These are phyloP conservation scores for Clavispora vitiphila DNA, from an alignment of 805 yeast genomes.

Conservation along the genomic window DNA sequence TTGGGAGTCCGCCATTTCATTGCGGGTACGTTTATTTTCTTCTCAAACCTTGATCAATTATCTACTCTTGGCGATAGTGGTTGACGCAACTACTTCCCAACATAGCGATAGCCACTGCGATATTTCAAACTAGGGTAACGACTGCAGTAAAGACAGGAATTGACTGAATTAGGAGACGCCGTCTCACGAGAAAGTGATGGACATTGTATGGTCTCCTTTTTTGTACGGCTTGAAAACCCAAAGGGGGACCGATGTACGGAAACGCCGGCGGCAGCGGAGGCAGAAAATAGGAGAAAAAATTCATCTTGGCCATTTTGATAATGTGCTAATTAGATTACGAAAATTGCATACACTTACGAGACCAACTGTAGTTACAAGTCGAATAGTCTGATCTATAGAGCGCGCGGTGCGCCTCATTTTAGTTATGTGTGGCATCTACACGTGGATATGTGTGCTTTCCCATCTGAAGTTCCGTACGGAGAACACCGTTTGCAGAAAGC, in stretches of 20 bases:
- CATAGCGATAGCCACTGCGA: too few species aligned
- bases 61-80: background rate
- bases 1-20: background rate
- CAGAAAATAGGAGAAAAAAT: too few species aligned
- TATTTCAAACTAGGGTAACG: too few species aligned
- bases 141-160: too few species aligned
- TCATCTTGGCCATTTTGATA: background rate
- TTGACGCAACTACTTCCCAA: too few species aligned
- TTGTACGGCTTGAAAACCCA: too few species aligned
- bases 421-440: too few species aligned
- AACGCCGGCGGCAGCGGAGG: too few species aligned
- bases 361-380: background rate
- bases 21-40: background rate
- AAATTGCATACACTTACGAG: background rate
- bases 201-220: too few species aligned
- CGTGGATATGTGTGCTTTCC: background rate
- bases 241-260: too few species aligned
- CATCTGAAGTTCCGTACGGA: constrained; percentile 21
- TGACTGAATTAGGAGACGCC: too few species aligned
- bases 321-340: background rate
- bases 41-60: background rate
- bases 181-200: too few species aligned
- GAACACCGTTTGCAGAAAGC: constrained; percentile 27
- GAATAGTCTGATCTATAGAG: background rate
- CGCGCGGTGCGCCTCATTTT: background rate